Evolutionary conservation across 2,329 filamentous ascomycete species (phyloP).

Genomic region (Aureobasidium mangrovei): DNA sequence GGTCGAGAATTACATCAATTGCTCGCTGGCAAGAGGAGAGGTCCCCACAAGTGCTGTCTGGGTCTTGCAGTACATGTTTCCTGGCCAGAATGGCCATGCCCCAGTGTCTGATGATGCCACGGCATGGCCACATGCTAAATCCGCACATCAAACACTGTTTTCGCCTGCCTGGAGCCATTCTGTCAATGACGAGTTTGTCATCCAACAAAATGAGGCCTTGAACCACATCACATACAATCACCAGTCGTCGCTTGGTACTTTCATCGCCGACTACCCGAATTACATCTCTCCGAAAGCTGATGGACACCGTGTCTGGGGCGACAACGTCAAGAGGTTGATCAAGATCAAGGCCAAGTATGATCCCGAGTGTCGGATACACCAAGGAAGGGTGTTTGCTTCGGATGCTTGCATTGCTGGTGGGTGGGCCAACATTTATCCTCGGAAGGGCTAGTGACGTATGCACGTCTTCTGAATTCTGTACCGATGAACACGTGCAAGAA

Average conservation of each 20-base stretch:
- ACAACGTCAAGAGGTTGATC: slow-evolving; percentile 15
- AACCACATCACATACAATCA: slow-evolving; percentile 13
- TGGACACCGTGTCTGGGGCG: slow-evolving; percentile 10
- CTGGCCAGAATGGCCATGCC: slow-evolving; percentile 11
- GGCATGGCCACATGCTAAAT: slow-evolving; percentile 13
- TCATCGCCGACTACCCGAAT: slow-evolving; percentile 16
- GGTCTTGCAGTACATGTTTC: slow-evolving; percentile 16
- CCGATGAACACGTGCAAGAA: too few species aligned
- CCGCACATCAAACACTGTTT: slow-evolving; percentile 15
- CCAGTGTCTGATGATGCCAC: slow-evolving; percentile 10
- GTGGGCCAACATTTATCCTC: slow-evolving; percentile 15
- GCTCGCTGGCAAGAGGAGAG: slow-evolving; percentile 4
- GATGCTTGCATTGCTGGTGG: slow-evolving; percentile 7
- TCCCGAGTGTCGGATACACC: slow-evolving; percentile 14
- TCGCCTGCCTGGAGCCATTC: slow-evolving; percentile 11
- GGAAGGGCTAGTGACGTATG: background rate
- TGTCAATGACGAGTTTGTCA: slow-evolving; percentile 6
- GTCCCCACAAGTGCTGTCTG: slow-evolving; percentile 11
- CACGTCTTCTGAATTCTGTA: too few species aligned
- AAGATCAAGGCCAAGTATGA: slow-evolving; percentile 17
- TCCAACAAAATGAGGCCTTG: background rate
- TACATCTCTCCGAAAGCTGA: slow-evolving; percentile 15
- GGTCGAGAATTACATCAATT: slow-evolving; percentile 12
- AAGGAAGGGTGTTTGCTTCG: slow-evolving; percentile 16
- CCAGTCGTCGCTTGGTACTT: background rate